Evolutionary conservation across 345 rosid species (phyloP).

Genomic region (Citrus cavaleriei): DNA sequence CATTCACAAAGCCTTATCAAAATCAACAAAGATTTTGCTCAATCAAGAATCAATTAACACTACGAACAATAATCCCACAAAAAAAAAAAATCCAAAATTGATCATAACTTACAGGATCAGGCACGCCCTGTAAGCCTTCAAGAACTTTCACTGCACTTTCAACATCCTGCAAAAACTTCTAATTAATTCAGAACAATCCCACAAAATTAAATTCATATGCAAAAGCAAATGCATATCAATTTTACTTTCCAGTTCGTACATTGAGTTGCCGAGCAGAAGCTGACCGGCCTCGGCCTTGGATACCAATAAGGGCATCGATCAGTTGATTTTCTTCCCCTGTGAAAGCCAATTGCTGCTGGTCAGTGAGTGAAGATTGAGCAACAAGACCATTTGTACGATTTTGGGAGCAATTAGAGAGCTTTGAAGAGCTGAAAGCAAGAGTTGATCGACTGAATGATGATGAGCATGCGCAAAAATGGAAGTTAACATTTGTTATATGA

Average conservation of each 20-base stretch:
- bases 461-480: not conserved
- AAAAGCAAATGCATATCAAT: not conserved
- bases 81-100: not conserved
- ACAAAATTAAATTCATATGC: not conserved
- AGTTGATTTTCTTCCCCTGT: conserved; percentile 65
- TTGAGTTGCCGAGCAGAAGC: conserved; percentile 76
- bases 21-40: no score
- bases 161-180: conserved; percentile 50
- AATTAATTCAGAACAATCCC: not conserved
- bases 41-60: no score
- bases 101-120: conserved; percentile 55
- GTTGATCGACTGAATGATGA: not conserved
- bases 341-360: conserved; percentile 36
- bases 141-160: conserved; percentile 68
- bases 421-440: conserved; percentile 3
- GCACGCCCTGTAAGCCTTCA: conserved; percentile 64
- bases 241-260: conserved; percentile 23
- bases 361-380: conserved; percentile 26
- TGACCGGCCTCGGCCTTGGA: conserved; percentile 91
- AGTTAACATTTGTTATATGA: not conserved
- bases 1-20: not conserved
- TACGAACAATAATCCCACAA: not conserved
- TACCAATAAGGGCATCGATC: conserved; percentile 79
- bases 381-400: not conserved
- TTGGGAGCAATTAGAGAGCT: not conserved